Evolutionary conservation across 331 rosid genomes (phyloP).

Genomic region (Rhamnella rubrinervis): DNA sequence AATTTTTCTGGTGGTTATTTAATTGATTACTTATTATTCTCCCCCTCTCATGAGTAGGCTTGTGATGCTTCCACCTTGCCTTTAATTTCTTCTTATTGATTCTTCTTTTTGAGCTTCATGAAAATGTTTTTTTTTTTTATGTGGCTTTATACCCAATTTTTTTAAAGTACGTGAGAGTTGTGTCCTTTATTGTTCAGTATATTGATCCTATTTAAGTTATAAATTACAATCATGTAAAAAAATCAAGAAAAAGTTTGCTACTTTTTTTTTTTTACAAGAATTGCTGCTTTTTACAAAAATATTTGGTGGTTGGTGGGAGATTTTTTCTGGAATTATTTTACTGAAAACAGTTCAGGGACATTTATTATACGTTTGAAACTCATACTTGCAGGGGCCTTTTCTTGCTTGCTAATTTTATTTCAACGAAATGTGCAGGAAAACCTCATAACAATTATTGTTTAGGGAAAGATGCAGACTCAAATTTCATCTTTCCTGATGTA

Average conservation of each 20-base stretch:
- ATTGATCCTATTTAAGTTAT: neutral
- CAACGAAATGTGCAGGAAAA: slow-evolving; percentile 47
- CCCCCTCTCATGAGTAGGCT: neutral
- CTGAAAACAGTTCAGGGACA: neutral
- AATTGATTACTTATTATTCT: neutral
- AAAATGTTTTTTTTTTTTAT: neutral
- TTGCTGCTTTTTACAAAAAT: neutral
- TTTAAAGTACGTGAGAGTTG: neutral
- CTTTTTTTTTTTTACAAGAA: no score
- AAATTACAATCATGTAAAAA: slow-evolving; percentile 5
- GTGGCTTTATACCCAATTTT: neutral
- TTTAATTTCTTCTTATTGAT: neutral
- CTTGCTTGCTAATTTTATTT: slow-evolving; percentile 23
- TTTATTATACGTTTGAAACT: slow-evolving; percentile 2
- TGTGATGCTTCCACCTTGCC: slow-evolving; percentile 8
- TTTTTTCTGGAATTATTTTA: neutral
- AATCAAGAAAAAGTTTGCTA: neutral
- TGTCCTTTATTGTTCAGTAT: neutral
- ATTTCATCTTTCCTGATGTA: slow-evolving; percentile 24
- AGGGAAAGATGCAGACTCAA: slow-evolving; percentile 34
- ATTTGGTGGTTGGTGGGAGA: neutral
- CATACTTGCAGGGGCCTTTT: slow-evolving; percentile 23
- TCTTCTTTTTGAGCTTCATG: neutral
- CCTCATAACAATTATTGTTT: slow-evolving; percentile 24
- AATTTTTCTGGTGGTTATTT: neutral